These are phyloP conservation scores for Solidago caesia DNA, from an alignment of 129 eudicot species.

Conservation along the genomic window DNA sequence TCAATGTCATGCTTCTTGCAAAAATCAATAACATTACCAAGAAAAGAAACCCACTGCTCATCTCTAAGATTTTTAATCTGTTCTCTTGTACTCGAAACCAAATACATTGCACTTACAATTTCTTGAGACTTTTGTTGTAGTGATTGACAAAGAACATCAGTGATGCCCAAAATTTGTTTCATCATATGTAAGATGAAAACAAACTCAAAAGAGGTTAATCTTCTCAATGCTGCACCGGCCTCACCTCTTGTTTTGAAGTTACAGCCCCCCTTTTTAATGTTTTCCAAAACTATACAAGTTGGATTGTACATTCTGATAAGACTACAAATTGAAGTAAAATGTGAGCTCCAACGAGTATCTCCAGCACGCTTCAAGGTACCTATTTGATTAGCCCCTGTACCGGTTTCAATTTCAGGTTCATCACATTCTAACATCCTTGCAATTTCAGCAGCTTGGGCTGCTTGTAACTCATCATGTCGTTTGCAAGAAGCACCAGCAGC, in stretches of 20 bases:
- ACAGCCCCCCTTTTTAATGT: not conserved
- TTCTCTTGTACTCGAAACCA: too few species aligned
- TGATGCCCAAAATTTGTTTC: too few species aligned
- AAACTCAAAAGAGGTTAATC: not conserved
- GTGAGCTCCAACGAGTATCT: too few species aligned
- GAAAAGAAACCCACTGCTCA: not conserved
- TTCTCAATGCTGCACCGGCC: not conserved
- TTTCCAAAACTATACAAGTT: too few species aligned
- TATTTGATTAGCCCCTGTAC: not conserved
- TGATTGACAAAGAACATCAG: too few species aligned
- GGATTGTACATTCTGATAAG: too few species aligned
- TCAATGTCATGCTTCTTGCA: not conserved
- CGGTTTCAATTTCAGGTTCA: not conserved
- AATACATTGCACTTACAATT: too few species aligned
- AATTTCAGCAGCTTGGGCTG: not conserved
- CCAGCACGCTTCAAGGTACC: not conserved
- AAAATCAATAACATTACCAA: not conserved
- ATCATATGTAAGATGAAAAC: too few species aligned
- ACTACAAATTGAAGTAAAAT: too few species aligned
- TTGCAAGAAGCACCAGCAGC: not conserved
- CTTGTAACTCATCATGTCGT: not conserved
- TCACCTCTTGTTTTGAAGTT: conserved; percentile 1
- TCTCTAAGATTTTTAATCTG: too few species aligned
- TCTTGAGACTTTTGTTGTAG: too few species aligned
- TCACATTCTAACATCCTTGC: not conserved